Conservation (phyloP, 1,284 basidiomycete species). For the Erythrobasidium hasegawianum region DNA sequence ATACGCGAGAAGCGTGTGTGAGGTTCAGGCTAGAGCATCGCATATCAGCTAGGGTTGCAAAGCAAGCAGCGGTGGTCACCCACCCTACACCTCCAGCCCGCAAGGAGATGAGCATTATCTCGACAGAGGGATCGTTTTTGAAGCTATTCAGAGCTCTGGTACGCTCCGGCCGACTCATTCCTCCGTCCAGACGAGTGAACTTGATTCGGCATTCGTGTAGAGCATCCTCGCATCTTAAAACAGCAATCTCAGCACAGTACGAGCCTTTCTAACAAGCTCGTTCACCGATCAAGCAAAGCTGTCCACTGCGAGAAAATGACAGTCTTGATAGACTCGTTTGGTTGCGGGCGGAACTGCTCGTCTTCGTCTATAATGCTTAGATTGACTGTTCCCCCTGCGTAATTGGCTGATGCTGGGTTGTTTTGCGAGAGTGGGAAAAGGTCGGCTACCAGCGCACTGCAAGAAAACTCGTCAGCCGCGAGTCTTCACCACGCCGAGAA, state of each 20-base stretch:
- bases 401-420: conserved; percentile 45
- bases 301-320: conserved; percentile 98
- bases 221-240: conserved; percentile 65
- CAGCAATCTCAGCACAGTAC: conserved; percentile 6
- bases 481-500: too few relatives aligned
- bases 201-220: conserved; percentile 69
- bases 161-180: conserved; percentile 82
- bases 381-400: conserved; percentile 58
- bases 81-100: conserved; percentile 88
- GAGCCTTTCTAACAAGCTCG: background rate
- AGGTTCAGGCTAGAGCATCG: conserved; percentile 42
- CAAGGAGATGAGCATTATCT: conserved; percentile 82
- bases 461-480: too few relatives aligned
- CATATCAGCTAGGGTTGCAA: background rate
- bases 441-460: conserved; percentile 42
- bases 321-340: conserved; percentile 68
- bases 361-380: conserved; percentile 56
- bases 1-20: conserved; percentile 46
- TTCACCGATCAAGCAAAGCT: conserved; percentile 76
- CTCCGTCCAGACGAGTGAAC: conserved; percentile 83
- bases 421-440: conserved; percentile 46
- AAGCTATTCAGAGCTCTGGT: conserved; percentile 70
- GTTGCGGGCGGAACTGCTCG: conserved; percentile 53
- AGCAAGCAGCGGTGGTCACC: background rate
- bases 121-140: conserved; percentile 71